These are phyloP conservation scores for Tulasnella sp. DNA, from an alignment of 768 basidiomycete species.

Conservation along the genomic window DNA sequence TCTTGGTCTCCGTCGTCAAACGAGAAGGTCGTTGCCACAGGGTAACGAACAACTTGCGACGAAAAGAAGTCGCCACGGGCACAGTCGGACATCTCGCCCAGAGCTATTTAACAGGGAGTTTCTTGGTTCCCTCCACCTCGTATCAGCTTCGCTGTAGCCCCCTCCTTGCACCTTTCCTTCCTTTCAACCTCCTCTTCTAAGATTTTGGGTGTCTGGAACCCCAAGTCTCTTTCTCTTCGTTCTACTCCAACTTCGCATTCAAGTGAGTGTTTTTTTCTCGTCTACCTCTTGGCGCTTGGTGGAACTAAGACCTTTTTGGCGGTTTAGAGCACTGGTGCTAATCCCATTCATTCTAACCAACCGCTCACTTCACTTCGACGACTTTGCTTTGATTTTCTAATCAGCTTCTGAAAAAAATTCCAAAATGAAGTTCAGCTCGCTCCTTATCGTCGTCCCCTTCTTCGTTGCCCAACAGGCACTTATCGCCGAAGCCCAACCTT, in stretches of 20 bases:
- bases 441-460: slow-evolving; percentile 1
- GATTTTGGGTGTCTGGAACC: slow-evolving; percentile 6
- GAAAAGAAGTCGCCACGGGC: too few species aligned
- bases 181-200: neutral
- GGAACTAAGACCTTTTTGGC: neutral
- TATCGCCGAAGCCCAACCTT: neutral
- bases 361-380: neutral
- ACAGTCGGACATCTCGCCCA: too few species aligned
- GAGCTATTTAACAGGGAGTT: too few species aligned
- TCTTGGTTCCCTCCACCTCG: too few species aligned
- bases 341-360: slow-evolving; percentile 3
- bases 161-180: neutral
- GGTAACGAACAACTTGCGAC: too few species aligned
- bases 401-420: neutral
- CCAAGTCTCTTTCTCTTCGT: neutral
- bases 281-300: neutral
- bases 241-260: neutral
- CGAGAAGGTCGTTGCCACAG: too few species aligned
- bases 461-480: slow-evolving; percentile 1
- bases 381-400: neutral
- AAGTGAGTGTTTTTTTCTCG: neutral
- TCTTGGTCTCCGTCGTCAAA: too few species aligned
- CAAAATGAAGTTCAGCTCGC: slow-evolving; percentile 12
- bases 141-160: neutral
- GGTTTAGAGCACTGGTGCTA: slow-evolving; percentile 15